These are phyloP conservation scores for Dionaea muscipula DNA, from an alignment of 179 eudicot genomes.

Conservation along the genomic window DNA sequence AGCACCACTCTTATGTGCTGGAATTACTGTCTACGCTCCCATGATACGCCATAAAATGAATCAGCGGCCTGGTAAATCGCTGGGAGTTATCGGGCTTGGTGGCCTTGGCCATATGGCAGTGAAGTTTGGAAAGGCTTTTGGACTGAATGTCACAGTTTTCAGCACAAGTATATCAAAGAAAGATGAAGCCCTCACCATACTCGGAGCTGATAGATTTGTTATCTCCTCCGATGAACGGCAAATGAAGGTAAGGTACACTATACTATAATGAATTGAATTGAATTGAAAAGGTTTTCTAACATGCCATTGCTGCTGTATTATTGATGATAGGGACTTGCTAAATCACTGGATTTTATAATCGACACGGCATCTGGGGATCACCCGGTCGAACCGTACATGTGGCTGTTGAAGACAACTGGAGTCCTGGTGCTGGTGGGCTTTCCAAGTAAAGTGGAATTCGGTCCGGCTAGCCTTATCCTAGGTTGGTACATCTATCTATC, in stretches of 20 bases:
- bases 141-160: slow-evolving; percentile 66
- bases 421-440: slow-evolving; percentile 52
- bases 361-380: slow-evolving; percentile 75
- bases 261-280: not conserved
- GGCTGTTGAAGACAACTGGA: slow-evolving; percentile 56
- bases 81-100: slow-evolving; percentile 83
- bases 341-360: slow-evolving; percentile 60
- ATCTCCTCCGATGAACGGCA: slow-evolving; percentile 57
- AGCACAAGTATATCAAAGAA: slow-evolving; percentile 78
- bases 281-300: not conserved
- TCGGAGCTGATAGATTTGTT: slow-evolving; percentile 69
- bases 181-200: slow-evolving; percentile 55
- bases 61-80: slow-evolving; percentile 75
- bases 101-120: slow-evolving; percentile 96
- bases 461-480: slow-evolving; percentile 40
- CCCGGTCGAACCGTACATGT: slow-evolving; percentile 48
- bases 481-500: slow-evolving; percentile 23
- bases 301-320: not conserved
- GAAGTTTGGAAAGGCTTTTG: slow-evolving; percentile 81
- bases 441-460: slow-evolving; percentile 53
- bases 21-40: slow-evolving; percentile 76
- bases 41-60: slow-evolving; percentile 78
- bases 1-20: slow-evolving; percentile 85
- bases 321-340: slow-evolving; percentile 27
- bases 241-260: slow-evolving; percentile 35